These are phyloP conservation scores for Globisporangium solare DNA, from an alignment of 352 stramenopile species.

Conservation along the genomic window DNA sequence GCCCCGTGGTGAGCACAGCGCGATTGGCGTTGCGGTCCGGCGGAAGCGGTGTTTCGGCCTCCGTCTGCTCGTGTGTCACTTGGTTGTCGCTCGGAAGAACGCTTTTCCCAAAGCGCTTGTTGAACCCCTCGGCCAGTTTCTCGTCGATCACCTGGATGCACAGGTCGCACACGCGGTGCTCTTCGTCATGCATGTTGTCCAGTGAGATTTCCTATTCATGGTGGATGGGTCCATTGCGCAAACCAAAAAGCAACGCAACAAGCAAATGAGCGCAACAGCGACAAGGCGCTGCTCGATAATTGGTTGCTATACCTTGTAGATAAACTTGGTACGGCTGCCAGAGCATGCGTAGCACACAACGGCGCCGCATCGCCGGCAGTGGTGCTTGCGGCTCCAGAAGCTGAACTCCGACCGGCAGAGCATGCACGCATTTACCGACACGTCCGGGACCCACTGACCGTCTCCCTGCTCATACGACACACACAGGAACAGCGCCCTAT, in stretches of 20 bases:
- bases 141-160: conserved; percentile 85
- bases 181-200: conserved; percentile 53
- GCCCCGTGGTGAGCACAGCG: conserved; percentile 71
- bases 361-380: conserved; percentile 83
- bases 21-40: conserved; percentile 54
- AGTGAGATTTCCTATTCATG: conserved; percentile 54
- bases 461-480: conserved; percentile 37
- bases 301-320: conserved; percentile 62
- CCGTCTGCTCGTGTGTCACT: conserved; percentile 22
- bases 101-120: conserved; percentile 63
- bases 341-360: conserved; percentile 81
- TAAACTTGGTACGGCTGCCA: conserved; percentile 74
- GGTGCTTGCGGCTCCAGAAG: conserved; percentile 85
- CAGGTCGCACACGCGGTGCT: conserved; percentile 72
- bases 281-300: background rate
- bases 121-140: conserved; percentile 72
- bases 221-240: background rate
- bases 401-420: conserved; percentile 79
- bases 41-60: conserved; percentile 24
- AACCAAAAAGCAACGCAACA: too few relatives aligned
- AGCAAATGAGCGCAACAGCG: background rate
- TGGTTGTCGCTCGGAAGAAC: conserved; percentile 28
- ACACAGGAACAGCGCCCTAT: background rate
- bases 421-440: conserved; percentile 78
- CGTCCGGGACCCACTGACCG: conserved; percentile 81